Evolutionary conservation across 1,139 yeast species (phyloP).

Genomic region (Chernovozyma aurita): DNA sequence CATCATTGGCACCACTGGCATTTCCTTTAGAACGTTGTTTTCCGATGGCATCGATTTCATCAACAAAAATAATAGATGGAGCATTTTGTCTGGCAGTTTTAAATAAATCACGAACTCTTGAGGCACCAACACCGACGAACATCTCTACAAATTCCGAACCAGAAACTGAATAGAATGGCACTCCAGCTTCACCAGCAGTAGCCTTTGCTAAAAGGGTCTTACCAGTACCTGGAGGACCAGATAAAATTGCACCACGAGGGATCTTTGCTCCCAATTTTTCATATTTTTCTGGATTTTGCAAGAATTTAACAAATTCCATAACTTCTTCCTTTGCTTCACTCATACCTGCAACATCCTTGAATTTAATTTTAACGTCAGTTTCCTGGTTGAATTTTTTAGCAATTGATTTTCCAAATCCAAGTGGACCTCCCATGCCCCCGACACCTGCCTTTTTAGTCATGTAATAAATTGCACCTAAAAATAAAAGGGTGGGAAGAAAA

Average conservation of each 20-base stretch:
- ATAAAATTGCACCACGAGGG: slow-evolving; percentile 94
- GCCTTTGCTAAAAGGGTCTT: slow-evolving; percentile 96
- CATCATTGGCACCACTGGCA: slow-evolving; percentile 88
- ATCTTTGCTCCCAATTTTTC: slow-evolving; percentile 93
- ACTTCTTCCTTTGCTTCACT: slow-evolving; percentile 97
- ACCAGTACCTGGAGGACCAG: slow-evolving; percentile 99
- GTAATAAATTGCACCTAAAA: slow-evolving; percentile 82
- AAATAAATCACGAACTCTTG: slow-evolving; percentile 92
- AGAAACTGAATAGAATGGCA: slow-evolving; percentile 89
- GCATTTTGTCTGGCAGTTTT: slow-evolving; percentile 90
- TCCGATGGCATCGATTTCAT: slow-evolving; percentile 98
- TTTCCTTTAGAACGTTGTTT: slow-evolving; percentile 84
- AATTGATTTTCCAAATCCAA: slow-evolving; percentile 78
- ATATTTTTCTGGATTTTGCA: slow-evolving; percentile 84
- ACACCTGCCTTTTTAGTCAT: slow-evolving; percentile 58
- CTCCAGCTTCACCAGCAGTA: slow-evolving; percentile 98
- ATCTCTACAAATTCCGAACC: slow-evolving; percentile 99
- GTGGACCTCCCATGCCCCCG: slow-evolving; percentile 60
- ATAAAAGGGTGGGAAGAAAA: slow-evolving; percentile 75
- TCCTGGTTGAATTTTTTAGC: slow-evolving; percentile 92
- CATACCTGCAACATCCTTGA: slow-evolving; percentile 96
- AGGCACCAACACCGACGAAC: slow-evolving; percentile 99
- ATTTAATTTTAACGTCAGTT: slow-evolving; percentile 80
- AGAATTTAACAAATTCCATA: slow-evolving; percentile 92
- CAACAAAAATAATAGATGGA: slow-evolving; percentile 90